phyloP scores from a whole-genome alignment of 805 yeast genomes.

The Starmerella ratchasimensis region DNA sequence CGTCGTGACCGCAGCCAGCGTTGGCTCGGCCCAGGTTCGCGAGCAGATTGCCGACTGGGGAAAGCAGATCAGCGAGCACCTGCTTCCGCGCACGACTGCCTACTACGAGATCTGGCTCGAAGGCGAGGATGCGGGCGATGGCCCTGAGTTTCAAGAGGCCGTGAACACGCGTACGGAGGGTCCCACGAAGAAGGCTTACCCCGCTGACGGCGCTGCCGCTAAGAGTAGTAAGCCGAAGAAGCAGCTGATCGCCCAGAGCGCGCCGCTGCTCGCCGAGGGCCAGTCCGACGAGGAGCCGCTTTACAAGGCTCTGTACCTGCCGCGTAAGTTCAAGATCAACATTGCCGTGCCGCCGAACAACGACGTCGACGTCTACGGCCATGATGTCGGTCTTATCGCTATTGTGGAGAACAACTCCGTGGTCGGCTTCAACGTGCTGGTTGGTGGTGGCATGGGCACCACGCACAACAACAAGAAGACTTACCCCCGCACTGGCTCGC shows the following conservation, averaged over 20 bases:
- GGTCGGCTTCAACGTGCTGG: conserved; percentile 77
- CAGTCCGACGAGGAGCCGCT: conserved; percentile 71
- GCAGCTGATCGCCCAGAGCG: conserved; percentile 73
- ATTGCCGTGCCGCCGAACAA: conserved; percentile 92
- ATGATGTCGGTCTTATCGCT: conserved; percentile 85
- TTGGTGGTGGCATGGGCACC: conserved; percentile 99
- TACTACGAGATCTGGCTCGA: conserved; percentile 95
- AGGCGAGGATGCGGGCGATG: conserved; percentile 55
- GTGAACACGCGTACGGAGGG: conserved; percentile 56
- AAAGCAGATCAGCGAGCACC: conserved; percentile 55
- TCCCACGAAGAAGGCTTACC: conserved; percentile 63
- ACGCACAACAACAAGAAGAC: conserved; percentile 95
- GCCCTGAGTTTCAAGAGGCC: conserved; percentile 45
- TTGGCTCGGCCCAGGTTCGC: conserved; percentile 71
- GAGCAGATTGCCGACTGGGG: conserved; percentile 55
- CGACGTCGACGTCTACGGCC: conserved; percentile 93
- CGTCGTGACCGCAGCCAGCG: conserved; percentile 84
- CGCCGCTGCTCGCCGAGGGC: conserved; percentile 26
- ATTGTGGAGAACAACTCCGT: conserved; percentile 47
- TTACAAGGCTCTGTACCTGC: conserved; percentile 75
- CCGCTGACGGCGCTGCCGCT: too few species aligned
- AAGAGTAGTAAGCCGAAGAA: conserved; percentile 44
- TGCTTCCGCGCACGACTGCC: conserved; percentile 84
- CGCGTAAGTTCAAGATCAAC: conserved; percentile 90
- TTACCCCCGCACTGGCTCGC: conserved; percentile 86